Conservation (phyloP, 2,329 filamentous ascomycete genomes). For the Pyrenophora tritici-repentis region DNA sequence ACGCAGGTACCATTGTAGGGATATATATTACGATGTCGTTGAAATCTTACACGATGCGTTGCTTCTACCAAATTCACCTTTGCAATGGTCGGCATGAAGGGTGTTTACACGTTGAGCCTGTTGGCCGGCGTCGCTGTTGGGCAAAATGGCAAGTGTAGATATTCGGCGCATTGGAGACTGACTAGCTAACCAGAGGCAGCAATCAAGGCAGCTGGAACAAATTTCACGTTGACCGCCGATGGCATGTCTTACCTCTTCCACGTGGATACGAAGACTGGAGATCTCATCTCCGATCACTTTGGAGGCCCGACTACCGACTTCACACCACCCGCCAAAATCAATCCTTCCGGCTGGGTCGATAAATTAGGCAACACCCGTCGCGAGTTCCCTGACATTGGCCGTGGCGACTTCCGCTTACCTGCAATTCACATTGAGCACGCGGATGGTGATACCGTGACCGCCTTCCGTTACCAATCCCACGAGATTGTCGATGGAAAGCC, state of each 20-base stretch:
- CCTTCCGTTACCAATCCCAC: slow-evolving; percentile 63
- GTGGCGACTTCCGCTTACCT: slow-evolving; percentile 66
- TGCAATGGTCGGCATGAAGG: slow-evolving; percentile 11
- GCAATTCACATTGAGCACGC: slow-evolving; percentile 65
- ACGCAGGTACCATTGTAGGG: slow-evolving; percentile 3
- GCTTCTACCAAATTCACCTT: neutral
- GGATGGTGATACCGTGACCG: slow-evolving; percentile 63
- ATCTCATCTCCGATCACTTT: slow-evolving; percentile 66
- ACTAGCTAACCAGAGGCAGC: slow-evolving; percentile 44
- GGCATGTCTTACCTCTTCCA: slow-evolving; percentile 68
- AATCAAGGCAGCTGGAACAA: slow-evolving; percentile 59
- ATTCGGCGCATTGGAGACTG: neutral
- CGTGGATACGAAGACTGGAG: slow-evolving; percentile 60
- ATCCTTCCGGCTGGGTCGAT: slow-evolving; percentile 59
- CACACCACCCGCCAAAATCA: slow-evolving; percentile 50
- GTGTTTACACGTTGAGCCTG: slow-evolving; percentile 16
- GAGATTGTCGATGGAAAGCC: slow-evolving; percentile 63
- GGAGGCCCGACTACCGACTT: slow-evolving; percentile 62
- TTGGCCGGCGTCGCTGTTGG: slow-evolving; percentile 19
- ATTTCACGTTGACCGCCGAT: slow-evolving; percentile 62
- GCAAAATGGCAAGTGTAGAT: slow-evolving; percentile 21
- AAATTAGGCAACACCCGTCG: slow-evolving; percentile 58
- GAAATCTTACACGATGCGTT: neutral
- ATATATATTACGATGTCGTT: slow-evolving; percentile 15
- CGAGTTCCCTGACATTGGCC: slow-evolving; percentile 68